Evolutionary conservation across 176 grass and related monocot genomes (phyloP), one percentile per base, ranked within the genome.

Genomic region (Ampelocalamus luodianensis): DNA sequence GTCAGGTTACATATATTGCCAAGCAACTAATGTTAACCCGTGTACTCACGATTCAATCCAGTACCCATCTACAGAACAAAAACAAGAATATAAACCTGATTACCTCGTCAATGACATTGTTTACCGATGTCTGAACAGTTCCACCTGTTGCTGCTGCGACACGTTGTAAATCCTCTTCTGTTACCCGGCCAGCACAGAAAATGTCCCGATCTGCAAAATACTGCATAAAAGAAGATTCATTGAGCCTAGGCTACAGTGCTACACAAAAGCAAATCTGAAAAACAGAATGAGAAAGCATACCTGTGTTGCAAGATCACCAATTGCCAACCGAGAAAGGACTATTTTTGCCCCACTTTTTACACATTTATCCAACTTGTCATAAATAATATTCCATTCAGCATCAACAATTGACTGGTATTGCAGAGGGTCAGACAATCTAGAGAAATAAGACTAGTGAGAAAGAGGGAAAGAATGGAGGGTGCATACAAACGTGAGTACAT

Each of bases 381-480:
- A 98, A 49, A 98, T 98, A 86, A 98, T 98, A 74, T 98, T 95
- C 91, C 96, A 98, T 77, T 95, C 93, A 70, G 96, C 93, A 92
- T 98, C 93, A 76, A 98, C 91, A 66, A 98, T 95, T 83, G 96
- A 98, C 76, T 98, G 96, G 76, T 98, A 98, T 72, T 98, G 96
- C 38, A 93, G 12, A 69, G 96, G 95, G 59, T 93, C 92, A 5
- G 95, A 94, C 18, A 97, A 86, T 68, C 95, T 97, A 77, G 15
- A 83, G 17, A 65, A 65, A 54, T 56, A 32, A 20, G 23, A 39
- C 10, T 74, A 22, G 39, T 74, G 20, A 42, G 9, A 39, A 59
- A 59, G 51, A n/a, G 15, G 71, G 27, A 83, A 10, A 75, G 1
- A 20, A 66, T 37, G 8, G 18, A 48, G 16, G 18, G 40, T 6